Percentiles rank a stretch among this genome's conserved stretches.
Evolutionary conservation across 805 yeast species (phyloP).

Genomic region (Cyberlindnera nakhonratchasimensis): DNA sequence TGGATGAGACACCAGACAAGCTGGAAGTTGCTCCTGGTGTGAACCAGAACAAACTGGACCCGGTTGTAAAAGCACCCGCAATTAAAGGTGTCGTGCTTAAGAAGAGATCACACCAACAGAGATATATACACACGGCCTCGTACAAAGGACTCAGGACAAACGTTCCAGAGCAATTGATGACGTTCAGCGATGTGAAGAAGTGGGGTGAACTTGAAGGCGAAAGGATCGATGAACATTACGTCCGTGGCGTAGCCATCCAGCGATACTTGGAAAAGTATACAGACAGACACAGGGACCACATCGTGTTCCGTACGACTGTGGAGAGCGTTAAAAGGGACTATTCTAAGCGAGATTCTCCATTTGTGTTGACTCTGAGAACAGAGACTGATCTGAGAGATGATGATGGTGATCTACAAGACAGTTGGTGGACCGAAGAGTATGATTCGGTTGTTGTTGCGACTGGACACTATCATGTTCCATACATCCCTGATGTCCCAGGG

Average conservation of each 20-base stretch:
- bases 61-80: constrained; percentile 19
- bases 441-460: constrained; percentile 47
- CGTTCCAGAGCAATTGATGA: constrained; percentile 43
- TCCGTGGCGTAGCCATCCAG: constrained; percentile 48
- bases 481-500: constrained; percentile 48
- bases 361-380: constrained; percentile 32
- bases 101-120: constrained; percentile 18
- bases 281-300: constrained; percentile 23
- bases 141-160: constrained; percentile 36
- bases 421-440: constrained; percentile 36
- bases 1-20: constrained; percentile 23
- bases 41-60: constrained; percentile 28
- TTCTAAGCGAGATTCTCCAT: constrained; percentile 18
- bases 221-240: constrained; percentile 42
- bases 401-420: constrained; percentile 28
- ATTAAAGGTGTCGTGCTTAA: neutral
- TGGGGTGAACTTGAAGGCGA: constrained; percentile 31
- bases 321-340: constrained; percentile 34
- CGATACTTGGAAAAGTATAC: constrained; percentile 51
- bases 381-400: constrained; percentile 21
- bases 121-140: constrained; percentile 32
- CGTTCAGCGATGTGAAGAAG: constrained; percentile 37
- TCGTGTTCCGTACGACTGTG: constrained; percentile 35
- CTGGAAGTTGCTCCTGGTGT: constrained; percentile 30
- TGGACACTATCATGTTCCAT: constrained; percentile 58